phyloP scores from a whole-genome alignment of 768 basidiomycete species.

The Tulasnella calospora region DNA sequence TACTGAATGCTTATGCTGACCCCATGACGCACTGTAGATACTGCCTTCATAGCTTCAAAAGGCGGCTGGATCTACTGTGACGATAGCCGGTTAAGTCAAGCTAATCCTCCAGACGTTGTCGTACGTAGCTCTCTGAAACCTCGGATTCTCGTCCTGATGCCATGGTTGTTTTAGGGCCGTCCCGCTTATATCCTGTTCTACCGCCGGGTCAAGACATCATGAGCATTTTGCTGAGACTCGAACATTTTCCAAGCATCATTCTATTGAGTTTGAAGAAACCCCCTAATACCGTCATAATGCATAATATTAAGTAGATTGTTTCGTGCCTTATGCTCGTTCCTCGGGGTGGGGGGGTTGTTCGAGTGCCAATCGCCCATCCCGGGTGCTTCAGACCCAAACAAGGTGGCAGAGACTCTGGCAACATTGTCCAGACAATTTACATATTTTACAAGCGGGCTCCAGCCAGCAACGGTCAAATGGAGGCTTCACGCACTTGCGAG shows the following conservation, averaged over 20 bases:
- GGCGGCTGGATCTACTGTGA: slow-evolving; percentile 92
- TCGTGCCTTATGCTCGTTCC: neutral
- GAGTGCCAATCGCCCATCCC: too few species aligned
- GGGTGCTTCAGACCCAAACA: too few species aligned
- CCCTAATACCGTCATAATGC: neutral
- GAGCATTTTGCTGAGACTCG: neutral
- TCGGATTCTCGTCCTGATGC: neutral
- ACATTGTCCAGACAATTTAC: too few species aligned
- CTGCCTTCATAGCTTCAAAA: slow-evolving; percentile 81
- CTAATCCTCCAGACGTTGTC: slow-evolving; percentile 75
- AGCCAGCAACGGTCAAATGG: too few species aligned
- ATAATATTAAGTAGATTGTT: neutral
- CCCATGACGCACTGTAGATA: slow-evolving; percentile 51
- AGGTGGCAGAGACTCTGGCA: too few species aligned
- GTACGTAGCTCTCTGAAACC: slow-evolving; percentile 45
- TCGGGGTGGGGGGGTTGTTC: too few species aligned
- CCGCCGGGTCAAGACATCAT: slow-evolving; percentile 24
- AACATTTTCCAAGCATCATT: neutral
- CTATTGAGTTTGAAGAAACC: neutral
- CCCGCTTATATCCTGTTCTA: slow-evolving; percentile 37
- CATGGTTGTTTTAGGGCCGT: slow-evolving; percentile 27
- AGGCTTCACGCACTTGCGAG: too few species aligned
- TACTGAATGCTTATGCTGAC: slow-evolving; percentile 19
- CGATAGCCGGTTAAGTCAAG: slow-evolving; percentile 76
- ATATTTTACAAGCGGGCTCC: too few species aligned